Evolutionary conservation across 2,329 filamentous ascomycete genomes (phyloP), one percentile per base, ranked within the genome.

Genomic region (Paecilomyces niveus): DNA sequence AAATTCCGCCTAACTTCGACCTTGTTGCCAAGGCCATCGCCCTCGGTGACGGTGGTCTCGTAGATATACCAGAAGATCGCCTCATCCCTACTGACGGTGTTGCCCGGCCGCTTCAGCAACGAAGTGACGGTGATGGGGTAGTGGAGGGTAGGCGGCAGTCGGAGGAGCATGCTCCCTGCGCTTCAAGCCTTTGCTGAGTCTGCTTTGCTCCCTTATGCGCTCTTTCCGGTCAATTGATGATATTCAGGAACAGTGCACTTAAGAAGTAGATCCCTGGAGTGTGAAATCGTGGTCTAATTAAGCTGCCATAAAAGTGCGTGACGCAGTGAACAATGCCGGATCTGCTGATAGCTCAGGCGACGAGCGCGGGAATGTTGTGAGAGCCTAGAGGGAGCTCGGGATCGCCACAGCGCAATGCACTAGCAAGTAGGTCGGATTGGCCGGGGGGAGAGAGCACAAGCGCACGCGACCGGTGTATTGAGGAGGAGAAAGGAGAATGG

Each of bases 81-180:
- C 68, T 92, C 89, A 69, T 90, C 82, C 74, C 89, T 89, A 68
- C 85, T 82, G 69, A 99, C 84, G 62, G 83, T 71, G 67, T 96
- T 90, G 74, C 89, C 89, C 21, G 85, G 83, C 64, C 81, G 78
- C 74, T 91, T 92, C 65, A 93, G 83, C 61, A 97, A 82, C 74
- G 90, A 89, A 67, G 87, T 92, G 75, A 99, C 88, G 66, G 89
- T 96, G 76, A 97, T 92, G 68, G 94, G 94, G 76, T 97, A 99
- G 75, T 89, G 89, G 66, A 97, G 85, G 75, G 84, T 75, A 57
- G 73, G 62, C 61, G 78, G 78, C 64, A 81, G 67, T 70, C 73
- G 74, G 67, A 80, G 69, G 68, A 78, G 75, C 78, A 80, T 80
- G 59, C 66, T 70, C 65, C 55, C 60, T 55, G 39, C 39, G 39